These are phyloP conservation scores for Daldinia loculata DNA, from an alignment of 495 filamentous ascomycete species.

Conservation along the genomic window DNA sequence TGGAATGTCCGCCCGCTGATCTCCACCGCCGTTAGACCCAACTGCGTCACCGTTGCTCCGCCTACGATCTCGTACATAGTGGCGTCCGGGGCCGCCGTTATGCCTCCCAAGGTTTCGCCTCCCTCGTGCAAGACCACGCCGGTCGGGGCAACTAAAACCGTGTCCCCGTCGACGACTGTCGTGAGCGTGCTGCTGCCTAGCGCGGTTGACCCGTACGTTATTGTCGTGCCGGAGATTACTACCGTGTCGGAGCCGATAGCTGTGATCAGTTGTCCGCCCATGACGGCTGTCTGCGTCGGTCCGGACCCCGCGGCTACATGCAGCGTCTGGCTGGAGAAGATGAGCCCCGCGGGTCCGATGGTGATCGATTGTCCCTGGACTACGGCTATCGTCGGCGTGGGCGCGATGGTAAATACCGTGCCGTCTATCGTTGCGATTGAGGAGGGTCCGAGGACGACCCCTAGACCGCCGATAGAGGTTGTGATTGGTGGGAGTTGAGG, in stretches of 20 bases:
- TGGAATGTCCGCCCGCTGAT: constrained; percentile 57
- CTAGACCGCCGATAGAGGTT: constrained; percentile 51
- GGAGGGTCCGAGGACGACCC: constrained; percentile 53
- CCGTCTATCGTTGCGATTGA: constrained; percentile 57
- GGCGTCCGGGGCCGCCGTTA: constrained; percentile 39
- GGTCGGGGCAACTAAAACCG: constrained; percentile 55
- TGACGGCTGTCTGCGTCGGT: constrained; percentile 54
- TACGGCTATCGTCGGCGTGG: constrained; percentile 46
- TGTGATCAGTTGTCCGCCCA: constrained; percentile 57
- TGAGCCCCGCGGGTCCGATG: constrained; percentile 56
- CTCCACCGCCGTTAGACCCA: constrained; percentile 60
- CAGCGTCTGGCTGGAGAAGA: constrained; percentile 49
- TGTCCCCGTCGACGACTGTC: constrained; percentile 54
- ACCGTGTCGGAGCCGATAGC: constrained; percentile 54
- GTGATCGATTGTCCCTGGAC: constrained; percentile 57
- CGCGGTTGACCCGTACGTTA: constrained; percentile 49
- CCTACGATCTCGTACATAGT: constrained; percentile 57
- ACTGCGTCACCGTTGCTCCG: constrained; percentile 57
- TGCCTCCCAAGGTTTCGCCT: constrained; percentile 54
- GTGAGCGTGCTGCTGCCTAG: constrained; percentile 43
- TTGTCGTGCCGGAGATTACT: constrained; percentile 55
- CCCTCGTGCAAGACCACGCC: constrained; percentile 49
- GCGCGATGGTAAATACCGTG: constrained; percentile 54
- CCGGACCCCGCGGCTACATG: constrained; percentile 33
- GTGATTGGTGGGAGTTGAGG: constrained; percentile 47